Evolutionary conservation across 2,329 filamentous ascomycete species (phyloP).

Genomic region (Colletotrichum navitas): DNA sequence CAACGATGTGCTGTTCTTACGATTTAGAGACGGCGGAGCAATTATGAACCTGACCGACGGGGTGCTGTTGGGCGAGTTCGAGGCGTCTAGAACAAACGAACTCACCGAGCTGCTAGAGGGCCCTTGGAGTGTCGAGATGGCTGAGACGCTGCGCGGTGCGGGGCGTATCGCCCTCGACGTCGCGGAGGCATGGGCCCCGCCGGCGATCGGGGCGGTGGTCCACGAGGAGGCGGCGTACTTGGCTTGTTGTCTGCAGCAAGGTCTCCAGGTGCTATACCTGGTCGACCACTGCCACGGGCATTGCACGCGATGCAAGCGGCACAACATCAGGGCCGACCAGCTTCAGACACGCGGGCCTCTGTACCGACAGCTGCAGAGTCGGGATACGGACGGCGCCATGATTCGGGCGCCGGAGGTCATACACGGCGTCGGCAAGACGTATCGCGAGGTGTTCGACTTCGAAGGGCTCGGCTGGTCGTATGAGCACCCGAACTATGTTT

Average conservation of each 20-base stretch:
- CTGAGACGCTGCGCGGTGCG: conserved; percentile 45
- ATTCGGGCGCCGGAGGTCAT: conserved; percentile 48
- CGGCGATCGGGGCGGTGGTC: conserved; percentile 37
- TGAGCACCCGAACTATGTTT: conserved; percentile 48
- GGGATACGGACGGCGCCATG: conserved; percentile 39
- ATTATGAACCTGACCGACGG: conserved; percentile 28
- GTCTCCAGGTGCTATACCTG: conserved; percentile 49
- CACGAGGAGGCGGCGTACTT: conserved; percentile 49
- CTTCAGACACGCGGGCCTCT: conserved; percentile 44
- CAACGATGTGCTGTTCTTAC: conserved; percentile 48
- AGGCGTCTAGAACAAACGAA: conserved; percentile 30
- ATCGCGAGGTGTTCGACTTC: conserved; percentile 51
- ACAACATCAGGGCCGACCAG: conserved; percentile 26
- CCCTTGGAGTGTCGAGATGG: conserved; percentile 49
- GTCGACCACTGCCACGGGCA: conserved; percentile 48
- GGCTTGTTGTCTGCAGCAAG: conserved; percentile 48
- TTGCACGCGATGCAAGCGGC: conserved; percentile 44
- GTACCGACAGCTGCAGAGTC: conserved; percentile 44
- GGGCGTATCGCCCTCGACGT: conserved; percentile 49
- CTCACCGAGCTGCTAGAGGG: conserved; percentile 45
- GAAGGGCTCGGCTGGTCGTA: conserved; percentile 49
- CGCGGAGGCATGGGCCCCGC: conserved; percentile 45
- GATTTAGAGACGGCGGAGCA: conserved; percentile 44
- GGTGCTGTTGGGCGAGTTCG: conserved; percentile 30
- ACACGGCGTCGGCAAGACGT: conserved; percentile 48